Base-by-base conservation (phyloP, 352 stramenopile species). In the Aphanomyces stellatus region DNA sequence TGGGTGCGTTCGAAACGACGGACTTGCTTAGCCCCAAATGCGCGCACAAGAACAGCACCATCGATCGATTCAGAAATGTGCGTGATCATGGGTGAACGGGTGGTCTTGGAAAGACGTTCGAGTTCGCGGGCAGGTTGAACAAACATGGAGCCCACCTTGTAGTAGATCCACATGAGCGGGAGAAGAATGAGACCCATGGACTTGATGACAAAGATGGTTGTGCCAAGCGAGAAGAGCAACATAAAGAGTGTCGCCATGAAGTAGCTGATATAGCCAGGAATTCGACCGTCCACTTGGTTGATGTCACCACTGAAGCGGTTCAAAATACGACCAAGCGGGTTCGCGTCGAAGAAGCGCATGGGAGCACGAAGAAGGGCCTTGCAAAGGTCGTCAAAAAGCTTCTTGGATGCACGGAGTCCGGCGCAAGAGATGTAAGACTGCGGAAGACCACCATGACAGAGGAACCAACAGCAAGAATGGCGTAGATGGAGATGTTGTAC, bases 111-210 rank as follows among this genome's bases (percentile, higher is more conserved):
- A 28, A 22, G 33, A 13, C 70, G 48, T 27, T 62, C 67, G 5
- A 41, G 68, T 34, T 96, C 88, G 10, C 59, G 62, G 69, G 76
- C 46, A 30, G 46, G 46, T 19, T 53, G 46, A 28, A 53, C 46
- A 53, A 53, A 53, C 19, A 53, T 15, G 24, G 46, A 30, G 8
- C 46, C 46, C 8, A 53, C 46, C 25, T 53, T 53, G 37, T n/a
- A 46, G n/a, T 46, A 46, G 13, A 46, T 46, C 37, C 37, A 46
- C 37, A 46, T 46, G 11, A 53, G 25, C 22, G 25, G 25, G 19
- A 43, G 43, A 4, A 62, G 35, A 25, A 48, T 31, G 13, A 48
- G 31, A 15, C 30, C 34, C 30, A 48, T 62, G 11, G 31, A 62
- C 22, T 31, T 3, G 0, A 62, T 17, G 11, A 62, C 30, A 8